Conservation (phyloP, 352 stramenopile genomes). For the Phytophthora lateralis region DNA sequence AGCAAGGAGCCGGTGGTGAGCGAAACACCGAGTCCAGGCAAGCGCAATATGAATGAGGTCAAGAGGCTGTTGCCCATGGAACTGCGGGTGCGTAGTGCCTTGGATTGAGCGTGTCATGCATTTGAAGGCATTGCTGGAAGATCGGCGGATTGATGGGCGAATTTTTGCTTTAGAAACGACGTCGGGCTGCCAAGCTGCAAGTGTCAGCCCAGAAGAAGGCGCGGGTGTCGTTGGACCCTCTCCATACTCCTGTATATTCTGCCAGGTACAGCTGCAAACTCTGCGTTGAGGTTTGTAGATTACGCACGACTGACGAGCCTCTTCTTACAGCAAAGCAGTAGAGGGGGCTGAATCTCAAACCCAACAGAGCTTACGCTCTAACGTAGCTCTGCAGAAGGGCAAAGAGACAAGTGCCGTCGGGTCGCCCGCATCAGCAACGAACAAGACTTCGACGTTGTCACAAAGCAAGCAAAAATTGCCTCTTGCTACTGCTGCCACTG, state of each 20-base stretch:
- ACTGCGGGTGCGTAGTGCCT: constrained; percentile 50
- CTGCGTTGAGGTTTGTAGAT: not conserved
- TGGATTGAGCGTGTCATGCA: not conserved
- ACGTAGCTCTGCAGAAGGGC: not conserved
- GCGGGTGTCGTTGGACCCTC: not conserved
- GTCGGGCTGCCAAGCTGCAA: constrained; percentile 64
- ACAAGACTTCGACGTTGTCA: constrained; percentile 4
- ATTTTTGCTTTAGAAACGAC: constrained; percentile 50
- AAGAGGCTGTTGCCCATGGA: constrained; percentile 78
- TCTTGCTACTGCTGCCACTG: constrained; percentile 1
- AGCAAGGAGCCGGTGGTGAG: constrained; percentile 11
- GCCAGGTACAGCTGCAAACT: constrained; percentile 12
- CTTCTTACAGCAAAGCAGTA: constrained; percentile 1
- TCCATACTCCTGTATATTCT: constrained; percentile 3
- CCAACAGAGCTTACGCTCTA: not conserved
- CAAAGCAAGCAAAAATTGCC: not conserved
- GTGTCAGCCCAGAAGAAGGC: constrained; percentile 25
- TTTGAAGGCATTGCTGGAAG: constrained; percentile 6
- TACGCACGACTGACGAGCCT: not conserved
- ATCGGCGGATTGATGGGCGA: constrained; percentile 13
- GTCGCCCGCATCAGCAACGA: not conserved
- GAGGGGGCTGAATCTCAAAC: not conserved
- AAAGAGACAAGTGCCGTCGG: not conserved
- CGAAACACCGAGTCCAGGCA: constrained; percentile 18
- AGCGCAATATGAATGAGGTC: constrained; percentile 36